Evolutionary conservation across 768 basidiomycete species (phyloP), one percentile per base, ranked within the genome.

Genomic region (Infundibulicybe gibba): DNA sequence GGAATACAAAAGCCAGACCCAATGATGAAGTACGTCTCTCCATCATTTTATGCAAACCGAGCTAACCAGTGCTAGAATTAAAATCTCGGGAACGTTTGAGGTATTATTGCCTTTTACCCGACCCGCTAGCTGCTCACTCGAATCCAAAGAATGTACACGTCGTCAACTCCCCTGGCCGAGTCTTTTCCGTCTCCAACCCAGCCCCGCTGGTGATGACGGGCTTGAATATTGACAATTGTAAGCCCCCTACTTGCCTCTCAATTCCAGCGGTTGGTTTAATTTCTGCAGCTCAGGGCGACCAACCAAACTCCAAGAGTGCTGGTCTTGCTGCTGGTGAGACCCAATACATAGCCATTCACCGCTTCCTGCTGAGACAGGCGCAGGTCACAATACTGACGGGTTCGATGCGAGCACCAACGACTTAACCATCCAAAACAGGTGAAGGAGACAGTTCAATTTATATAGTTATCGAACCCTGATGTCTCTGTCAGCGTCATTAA

Each of bases 191-290:
- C 14, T 68, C 65, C 30, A 72, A 74, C 50, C 64, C 67, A 9
- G 71, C 57, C 6, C 54, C 68, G 4, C 56, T 74, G 20, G 53
- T 61, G 13, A 75, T 87, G 58, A 68, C 71, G 1, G 59, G 64
- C 34, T 58, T 79, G 19, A 71, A 57, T 13, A 70, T 86, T 46
- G 81, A 85, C 49, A 68, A 85, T 50, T 79, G 83, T 84, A 41
- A 52, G 75, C 55, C 5, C 33, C 19, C 16, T 6, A 30, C 31
- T 12, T n/a, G 21, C 12, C 41, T 20, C 17, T 13, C 3, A 10
- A n/a, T 40, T n/a, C 20, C 39, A 45, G 41, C 50, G 53, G 15
- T 40, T 44, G 32, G 12, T 25, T 32, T 35, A 33, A 14, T 32
- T 11, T 19, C n/a, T 45, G 8, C 49, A 83, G 83, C 79, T 31